Base-by-base conservation (phyloP, 1,284 basidiomycete genomes). In the Xanthoconium separans region DNA sequence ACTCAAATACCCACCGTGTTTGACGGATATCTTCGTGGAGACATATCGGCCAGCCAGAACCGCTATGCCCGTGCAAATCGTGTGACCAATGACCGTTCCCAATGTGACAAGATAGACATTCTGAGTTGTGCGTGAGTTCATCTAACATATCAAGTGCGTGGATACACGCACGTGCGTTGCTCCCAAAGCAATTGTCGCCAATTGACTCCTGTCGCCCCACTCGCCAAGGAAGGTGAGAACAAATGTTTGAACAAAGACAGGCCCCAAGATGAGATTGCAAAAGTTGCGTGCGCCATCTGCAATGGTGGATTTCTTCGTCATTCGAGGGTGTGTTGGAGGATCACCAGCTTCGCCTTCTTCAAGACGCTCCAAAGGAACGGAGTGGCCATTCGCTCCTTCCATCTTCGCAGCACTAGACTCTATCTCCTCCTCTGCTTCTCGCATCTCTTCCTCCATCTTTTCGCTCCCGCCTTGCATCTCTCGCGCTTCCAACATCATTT, bases 151-250 rank as follows among this genome's bases (percentile, higher is more conserved):
- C 39, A 42, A 43, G 20, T 34, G 20, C 30, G 11, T 37, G 42
- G 20, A 42, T 39, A 45, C 20, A 67, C 89, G 63, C 66, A 98
- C 95, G 76, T 98, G 93, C 24, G 96, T 93, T 34, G 96, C 95
- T 2, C 91, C 97, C 46, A 99, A 79, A 3, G 94, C 95, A 61
- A 99, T 98, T 0, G 96, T 99, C 1, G 97, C 91, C 63, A 99
- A 96, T 75, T 99, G 97, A 66, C 91, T 95, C 43, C 96, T 77
- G 73, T 99, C 97, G 1, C 96, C 97, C 96, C 96, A 99, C 73
- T 99, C 96, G 22, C 95, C 97, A 12, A 99, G 78, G 73, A 99
- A 99, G 0, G 96, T 98, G 53, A 99, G 78, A 37, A 96, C 76
- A 63, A 99, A 99, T 0, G 94, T 87, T 72, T 99, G 95, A 3